Evolutionary conservation across 495 filamentous ascomycete genomes (phyloP).

Genomic region (Patellaria atrata): DNA sequence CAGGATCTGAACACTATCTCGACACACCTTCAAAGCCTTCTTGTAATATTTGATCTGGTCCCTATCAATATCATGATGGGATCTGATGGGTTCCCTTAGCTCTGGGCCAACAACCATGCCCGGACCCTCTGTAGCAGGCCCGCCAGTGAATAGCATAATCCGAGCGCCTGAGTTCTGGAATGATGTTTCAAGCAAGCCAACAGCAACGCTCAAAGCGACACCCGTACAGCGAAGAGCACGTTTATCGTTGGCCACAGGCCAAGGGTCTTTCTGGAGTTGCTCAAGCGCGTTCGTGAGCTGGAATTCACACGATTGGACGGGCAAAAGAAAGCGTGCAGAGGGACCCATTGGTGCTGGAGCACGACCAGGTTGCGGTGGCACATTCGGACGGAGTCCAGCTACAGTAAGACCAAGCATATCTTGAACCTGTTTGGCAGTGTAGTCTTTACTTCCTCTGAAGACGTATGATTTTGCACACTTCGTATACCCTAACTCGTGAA

Average conservation of each 20-base stretch:
- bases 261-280: slow-evolving; percentile 93
- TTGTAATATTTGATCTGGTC: slow-evolving; percentile 99
- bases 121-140: slow-evolving; percentile 89
- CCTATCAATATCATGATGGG: slow-evolving; percentile 96
- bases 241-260: slow-evolving; percentile 92
- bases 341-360: slow-evolving; percentile 50
- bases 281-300: slow-evolving; percentile 96
- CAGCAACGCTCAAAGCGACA: slow-evolving; percentile 87
- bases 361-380: slow-evolving; percentile 67
- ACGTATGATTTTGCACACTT: slow-evolving; percentile 99
- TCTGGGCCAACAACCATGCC: slow-evolving; percentile 97
- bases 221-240: slow-evolving; percentile 88
- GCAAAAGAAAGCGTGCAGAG: slow-evolving; percentile 80
- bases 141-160: slow-evolving; percentile 96
- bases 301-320: slow-evolving; percentile 92
- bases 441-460: slow-evolving; percentile 96
- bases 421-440: slow-evolving; percentile 89
- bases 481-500: slow-evolving; percentile 95
- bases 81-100: slow-evolving; percentile 89
- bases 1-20: not conserved
- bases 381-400: slow-evolving; percentile 56
- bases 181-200: slow-evolving; percentile 80
- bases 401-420: slow-evolving; percentile 86
- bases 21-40: slow-evolving; percentile 81
- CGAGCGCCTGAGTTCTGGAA: slow-evolving; percentile 91